These are phyloP conservation scores for Setomelanomma holmii DNA, from an alignment of 2,329 filamentous ascomycete species.

Conservation along the genomic window DNA sequence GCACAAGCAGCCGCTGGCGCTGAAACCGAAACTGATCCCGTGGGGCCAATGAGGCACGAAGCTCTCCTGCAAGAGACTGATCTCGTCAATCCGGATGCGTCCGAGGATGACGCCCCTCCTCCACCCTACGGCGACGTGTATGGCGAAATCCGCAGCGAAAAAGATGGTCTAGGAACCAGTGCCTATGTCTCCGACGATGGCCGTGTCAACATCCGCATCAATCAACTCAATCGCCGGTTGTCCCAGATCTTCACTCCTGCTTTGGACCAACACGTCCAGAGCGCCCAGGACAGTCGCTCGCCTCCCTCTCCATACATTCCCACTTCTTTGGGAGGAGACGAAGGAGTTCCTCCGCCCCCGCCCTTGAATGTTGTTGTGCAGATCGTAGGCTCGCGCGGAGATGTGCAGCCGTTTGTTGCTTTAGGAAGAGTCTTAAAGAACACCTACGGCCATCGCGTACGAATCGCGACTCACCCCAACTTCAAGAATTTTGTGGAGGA, in stretches of 20 bases:
- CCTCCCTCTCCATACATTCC: conserved; percentile 13
- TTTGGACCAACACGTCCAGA: conserved; percentile 15
- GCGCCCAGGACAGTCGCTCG: conserved; percentile 16
- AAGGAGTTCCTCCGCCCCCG: conserved; percentile 8
- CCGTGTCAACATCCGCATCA: conserved; percentile 36
- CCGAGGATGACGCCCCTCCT: conserved; percentile 33
- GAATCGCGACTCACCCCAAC: conserved; percentile 29
- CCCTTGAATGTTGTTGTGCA: conserved; percentile 62
- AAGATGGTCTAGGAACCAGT: conserved; percentile 46
- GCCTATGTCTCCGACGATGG: conserved; percentile 52
- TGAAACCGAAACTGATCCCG: conserved; percentile 27
- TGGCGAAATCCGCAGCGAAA: conserved; percentile 41
- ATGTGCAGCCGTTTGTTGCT: conserved; percentile 67
- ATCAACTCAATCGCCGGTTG: conserved; percentile 27
- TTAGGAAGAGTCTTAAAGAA: conserved; percentile 54
- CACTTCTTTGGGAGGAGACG: conserved; percentile 12
- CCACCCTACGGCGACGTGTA: conserved; percentile 41
- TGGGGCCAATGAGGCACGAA: conserved; percentile 29
- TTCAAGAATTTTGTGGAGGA: conserved; percentile 19
- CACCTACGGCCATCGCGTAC: conserved; percentile 31
- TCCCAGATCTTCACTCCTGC: conserved; percentile 30
- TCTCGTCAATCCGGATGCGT: conserved; percentile 21
- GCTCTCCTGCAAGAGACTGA: conserved; percentile 27
- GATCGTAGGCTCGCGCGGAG: conserved; percentile 61
- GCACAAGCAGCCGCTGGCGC: conserved; percentile 34